Conservation (phyloP, 306 rosid genomes). For the Fragaria nilgerrensis region DNA sequence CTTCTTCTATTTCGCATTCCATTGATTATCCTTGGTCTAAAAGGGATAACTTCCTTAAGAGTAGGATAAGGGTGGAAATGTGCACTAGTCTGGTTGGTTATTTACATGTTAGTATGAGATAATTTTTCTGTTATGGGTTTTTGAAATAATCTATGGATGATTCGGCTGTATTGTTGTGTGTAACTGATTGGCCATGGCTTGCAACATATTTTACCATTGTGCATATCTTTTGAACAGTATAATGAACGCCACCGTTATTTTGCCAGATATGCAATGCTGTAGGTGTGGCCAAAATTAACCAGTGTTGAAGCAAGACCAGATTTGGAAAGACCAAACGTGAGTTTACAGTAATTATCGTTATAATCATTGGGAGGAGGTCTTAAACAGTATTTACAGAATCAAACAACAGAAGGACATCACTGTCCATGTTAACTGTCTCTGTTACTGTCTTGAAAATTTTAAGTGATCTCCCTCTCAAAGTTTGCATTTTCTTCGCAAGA, state of each 20-base stretch:
- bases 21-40: background rate
- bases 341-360: constrained; percentile 14
- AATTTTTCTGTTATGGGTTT: background rate
- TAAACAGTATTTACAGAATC: background rate
- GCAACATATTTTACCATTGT: background rate
- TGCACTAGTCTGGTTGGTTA: background rate
- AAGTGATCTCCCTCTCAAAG: background rate
- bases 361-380: background rate
- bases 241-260: background rate
- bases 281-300: constrained; percentile 98
- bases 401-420: background rate
- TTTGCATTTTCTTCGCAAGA: background rate
- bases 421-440: background rate
- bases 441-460: background rate
- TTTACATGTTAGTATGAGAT: background rate
- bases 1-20: background rate
- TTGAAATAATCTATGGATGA: background rate
- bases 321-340: constrained; percentile 99
- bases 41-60: too few relatives aligned
- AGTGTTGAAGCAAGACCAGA: constrained; percentile 97
- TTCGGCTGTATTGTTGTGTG: background rate
- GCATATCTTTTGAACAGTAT: background rate
- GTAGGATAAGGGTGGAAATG: background rate
- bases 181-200: background rate
- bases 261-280: constrained; percentile 97